A percentile compares a stretch with the other conserved stretches of the same genome.
These are phyloP conservation scores for Venturia nashicola DNA, from an alignment of 2,329 filamentous ascomycete species.

Conservation along the genomic window DNA sequence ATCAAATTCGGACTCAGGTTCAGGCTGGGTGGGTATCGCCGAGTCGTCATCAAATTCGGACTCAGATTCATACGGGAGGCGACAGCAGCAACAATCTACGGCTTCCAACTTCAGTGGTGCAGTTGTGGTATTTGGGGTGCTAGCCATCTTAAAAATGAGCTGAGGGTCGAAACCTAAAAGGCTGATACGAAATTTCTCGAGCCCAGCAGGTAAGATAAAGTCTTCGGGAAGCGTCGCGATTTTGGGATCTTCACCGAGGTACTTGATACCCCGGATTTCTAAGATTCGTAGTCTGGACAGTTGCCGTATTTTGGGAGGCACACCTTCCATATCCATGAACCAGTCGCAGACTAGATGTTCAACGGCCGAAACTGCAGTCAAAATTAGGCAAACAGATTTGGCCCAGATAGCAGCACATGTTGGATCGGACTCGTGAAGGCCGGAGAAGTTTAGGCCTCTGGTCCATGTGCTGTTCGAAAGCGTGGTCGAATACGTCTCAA, in stretches of 20 bases:
- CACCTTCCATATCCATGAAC: background rate
- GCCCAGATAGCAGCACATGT: background rate
- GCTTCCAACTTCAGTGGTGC: background rate
- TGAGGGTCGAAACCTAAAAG: background rate
- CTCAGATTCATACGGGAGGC: background rate
- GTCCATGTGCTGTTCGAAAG: no score
- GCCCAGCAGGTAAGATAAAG: background rate
- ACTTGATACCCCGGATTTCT: background rate
- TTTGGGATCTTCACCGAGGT: background rate
- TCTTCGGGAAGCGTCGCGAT: background rate
- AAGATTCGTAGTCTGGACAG: background rate
- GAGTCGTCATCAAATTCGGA: background rate
- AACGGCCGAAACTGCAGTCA: background rate
- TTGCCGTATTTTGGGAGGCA: background rate
- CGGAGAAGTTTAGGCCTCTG: background rate
- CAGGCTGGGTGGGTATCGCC: no score
- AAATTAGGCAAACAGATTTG: background rate
- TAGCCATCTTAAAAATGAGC: background rate
- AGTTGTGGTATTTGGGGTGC: background rate
- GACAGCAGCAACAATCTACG: background rate
- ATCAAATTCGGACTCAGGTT: background rate
- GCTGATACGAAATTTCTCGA: background rate
- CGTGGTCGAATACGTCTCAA: background rate
- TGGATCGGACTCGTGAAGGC: background rate
- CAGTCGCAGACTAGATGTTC: background rate